These are phyloP conservation scores for Ustilago trichophora DNA, from an alignment of 1,284 basidiomycete species.

Conservation along the genomic window DNA sequence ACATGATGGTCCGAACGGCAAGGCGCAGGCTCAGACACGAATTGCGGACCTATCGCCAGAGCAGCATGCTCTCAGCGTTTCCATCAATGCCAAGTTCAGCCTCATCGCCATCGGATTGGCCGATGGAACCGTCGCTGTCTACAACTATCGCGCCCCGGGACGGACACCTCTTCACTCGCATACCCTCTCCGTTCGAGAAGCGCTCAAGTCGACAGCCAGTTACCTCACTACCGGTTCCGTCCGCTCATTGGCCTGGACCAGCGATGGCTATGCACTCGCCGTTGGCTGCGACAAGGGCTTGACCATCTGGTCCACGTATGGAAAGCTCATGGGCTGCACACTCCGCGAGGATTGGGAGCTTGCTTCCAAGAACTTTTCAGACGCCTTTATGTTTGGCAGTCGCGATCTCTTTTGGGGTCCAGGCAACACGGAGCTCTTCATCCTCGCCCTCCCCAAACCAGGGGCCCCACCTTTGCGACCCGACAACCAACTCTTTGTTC, in stretches of 20 bases:
- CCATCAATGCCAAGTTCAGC: constrained; percentile 85
- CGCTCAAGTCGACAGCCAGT: constrained; percentile 64
- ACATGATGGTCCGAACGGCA: background rate
- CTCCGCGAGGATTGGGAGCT: constrained; percentile 76
- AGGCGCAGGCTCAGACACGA: background rate
- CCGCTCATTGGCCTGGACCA: constrained; percentile 72
- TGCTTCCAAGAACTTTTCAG: constrained; percentile 70
- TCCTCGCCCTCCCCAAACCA: constrained; percentile 32
- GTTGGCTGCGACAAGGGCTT: constrained; percentile 90
- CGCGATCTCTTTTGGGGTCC: constrained; percentile 63
- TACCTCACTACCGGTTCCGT: constrained; percentile 75
- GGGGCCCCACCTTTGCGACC: constrained; percentile 9
- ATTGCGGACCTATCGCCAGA: constrained; percentile 67
- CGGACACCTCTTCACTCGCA: constrained; percentile 57
- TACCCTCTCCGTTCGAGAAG: constrained; percentile 56
- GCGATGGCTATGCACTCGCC: constrained; percentile 98
- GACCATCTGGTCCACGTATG: constrained; percentile 90
- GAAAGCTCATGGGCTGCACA: constrained; percentile 80
- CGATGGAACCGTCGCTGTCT: constrained; percentile 69
- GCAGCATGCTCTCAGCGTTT: constrained; percentile 73
- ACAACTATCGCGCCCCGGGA: constrained; percentile 52
- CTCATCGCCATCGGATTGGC: constrained; percentile 82
- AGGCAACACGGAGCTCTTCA: constrained; percentile 55
- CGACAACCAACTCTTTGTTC: constrained; percentile 48
- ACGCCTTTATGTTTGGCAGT: constrained; percentile 85